Evolutionary conservation across 371 early-diverging fungal species (phyloP).

Genomic region (Pancytospora philotis): DNA sequence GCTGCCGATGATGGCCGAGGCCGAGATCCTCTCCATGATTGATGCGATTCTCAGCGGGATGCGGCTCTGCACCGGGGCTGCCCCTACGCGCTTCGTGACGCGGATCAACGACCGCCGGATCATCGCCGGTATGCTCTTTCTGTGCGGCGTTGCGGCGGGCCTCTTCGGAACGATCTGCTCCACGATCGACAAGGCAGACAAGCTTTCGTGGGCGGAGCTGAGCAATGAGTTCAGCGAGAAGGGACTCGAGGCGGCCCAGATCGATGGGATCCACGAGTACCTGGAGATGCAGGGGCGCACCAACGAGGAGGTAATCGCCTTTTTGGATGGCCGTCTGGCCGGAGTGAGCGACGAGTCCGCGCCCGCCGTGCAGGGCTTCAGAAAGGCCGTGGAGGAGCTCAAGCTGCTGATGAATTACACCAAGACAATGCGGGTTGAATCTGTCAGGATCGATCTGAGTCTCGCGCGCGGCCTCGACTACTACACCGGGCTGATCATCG

Average conservation of each 20-base stretch:
- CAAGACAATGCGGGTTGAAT: slow-evolving; percentile 65
- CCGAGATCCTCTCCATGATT: slow-evolving; percentile 75
- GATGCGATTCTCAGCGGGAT: slow-evolving; percentile 66
- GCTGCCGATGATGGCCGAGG: slow-evolving; percentile 86
- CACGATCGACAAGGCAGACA: slow-evolving; percentile 94
- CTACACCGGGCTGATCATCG: slow-evolving; percentile 96
- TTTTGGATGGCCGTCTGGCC: slow-evolving; percentile 61
- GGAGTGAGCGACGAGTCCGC: slow-evolving; percentile 59
- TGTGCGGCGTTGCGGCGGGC: slow-evolving; percentile 76
- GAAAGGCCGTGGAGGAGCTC: slow-evolving; percentile 77
- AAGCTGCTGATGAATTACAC: slow-evolving; percentile 71
- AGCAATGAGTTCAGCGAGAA: slow-evolving; percentile 51
- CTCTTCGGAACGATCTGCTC: slow-evolving; percentile 79
- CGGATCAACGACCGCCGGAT: slow-evolving; percentile 88
- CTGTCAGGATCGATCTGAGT: slow-evolving; percentile 77
- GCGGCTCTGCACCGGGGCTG: no score
- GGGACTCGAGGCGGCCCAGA: slow-evolving; percentile 41
- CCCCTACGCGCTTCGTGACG: slow-evolving; percentile 71
- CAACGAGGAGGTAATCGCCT: slow-evolving; percentile 63
- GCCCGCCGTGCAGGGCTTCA: slow-evolving; percentile 59
- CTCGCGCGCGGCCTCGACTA: slow-evolving; percentile 94
- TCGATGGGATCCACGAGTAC: slow-evolving; percentile 67
- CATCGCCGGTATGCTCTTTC: slow-evolving; percentile 82
- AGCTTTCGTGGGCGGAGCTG: slow-evolving; percentile 60
- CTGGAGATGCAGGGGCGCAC: slow-evolving; percentile 76